phyloP scores from a whole-genome alignment of 2,329 filamentous ascomycete species.

The Cladorrhinum sp. region DNA sequence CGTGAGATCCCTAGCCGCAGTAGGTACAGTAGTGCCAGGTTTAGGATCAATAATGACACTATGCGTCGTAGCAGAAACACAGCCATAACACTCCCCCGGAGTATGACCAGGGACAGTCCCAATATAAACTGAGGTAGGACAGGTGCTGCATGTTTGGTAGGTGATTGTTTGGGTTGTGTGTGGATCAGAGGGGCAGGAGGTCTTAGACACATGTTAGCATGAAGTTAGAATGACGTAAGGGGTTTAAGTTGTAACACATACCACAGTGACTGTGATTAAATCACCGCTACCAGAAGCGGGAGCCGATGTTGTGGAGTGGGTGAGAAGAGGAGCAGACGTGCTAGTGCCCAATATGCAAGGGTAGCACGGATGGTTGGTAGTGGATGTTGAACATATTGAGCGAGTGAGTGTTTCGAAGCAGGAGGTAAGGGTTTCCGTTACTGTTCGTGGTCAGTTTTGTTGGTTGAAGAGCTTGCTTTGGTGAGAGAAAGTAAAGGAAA shows the following conservation, averaged over 20 bases:
- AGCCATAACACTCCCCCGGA: slow-evolving; percentile 27
- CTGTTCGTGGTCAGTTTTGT: slow-evolving; percentile 11
- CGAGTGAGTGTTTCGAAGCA: slow-evolving; percentile 27
- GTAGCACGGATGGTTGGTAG: slow-evolving; percentile 30
- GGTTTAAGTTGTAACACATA: slow-evolving; percentile 13
- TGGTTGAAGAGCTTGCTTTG: neutral
- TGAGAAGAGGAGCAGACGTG: slow-evolving; percentile 6
- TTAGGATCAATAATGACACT: neutral
- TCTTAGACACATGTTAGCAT: slow-evolving; percentile 13
- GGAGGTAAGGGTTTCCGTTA: slow-evolving; percentile 24
- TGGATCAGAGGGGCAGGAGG: slow-evolving; percentile 22
- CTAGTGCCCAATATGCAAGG: slow-evolving; percentile 29
- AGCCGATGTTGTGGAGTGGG: neutral
- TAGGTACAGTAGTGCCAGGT: neutral
- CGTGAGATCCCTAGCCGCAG: neutral
- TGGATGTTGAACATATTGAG: slow-evolving; percentile 31
- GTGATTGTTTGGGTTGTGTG: slow-evolving; percentile 26
- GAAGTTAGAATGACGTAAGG: neutral
- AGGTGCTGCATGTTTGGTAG: slow-evolving; percentile 27
- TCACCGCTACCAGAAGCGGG: slow-evolving; percentile 6
- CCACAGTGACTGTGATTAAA: slow-evolving; percentile 29
- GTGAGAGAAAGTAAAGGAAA: neutral
- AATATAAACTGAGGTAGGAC: slow-evolving; percentile 25
- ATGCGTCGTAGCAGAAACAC: slow-evolving; percentile 2
- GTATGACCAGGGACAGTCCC: slow-evolving; percentile 28